Evolutionary conservation across 768 basidiomycete genomes (phyloP).

Genomic region (Russula earlei): DNA sequence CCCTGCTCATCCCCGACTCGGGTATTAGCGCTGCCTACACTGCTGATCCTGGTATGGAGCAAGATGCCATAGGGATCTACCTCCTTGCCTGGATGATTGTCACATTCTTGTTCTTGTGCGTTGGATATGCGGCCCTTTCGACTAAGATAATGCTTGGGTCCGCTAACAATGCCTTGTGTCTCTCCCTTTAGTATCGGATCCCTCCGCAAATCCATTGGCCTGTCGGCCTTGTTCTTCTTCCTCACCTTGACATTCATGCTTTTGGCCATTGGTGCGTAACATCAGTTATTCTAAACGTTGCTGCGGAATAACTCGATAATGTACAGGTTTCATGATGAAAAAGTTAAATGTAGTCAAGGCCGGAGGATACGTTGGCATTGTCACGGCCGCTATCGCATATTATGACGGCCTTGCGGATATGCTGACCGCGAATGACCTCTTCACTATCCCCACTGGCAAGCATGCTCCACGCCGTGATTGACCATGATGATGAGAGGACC

Average conservation of each 20-base stretch:
- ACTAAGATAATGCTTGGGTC: neutral
- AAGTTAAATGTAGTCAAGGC: constrained; percentile 27
- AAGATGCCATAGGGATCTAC: constrained; percentile 62
- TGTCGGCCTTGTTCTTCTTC: constrained; percentile 43
- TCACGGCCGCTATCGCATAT: constrained; percentile 41
- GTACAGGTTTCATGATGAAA: neutral
- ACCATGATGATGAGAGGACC: neutral
- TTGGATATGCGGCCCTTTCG: constrained; percentile 4
- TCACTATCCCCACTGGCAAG: constrained; percentile 34
- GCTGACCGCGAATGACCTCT: constrained; percentile 30
- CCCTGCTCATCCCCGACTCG: constrained; percentile 59
- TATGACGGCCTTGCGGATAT: constrained; percentile 37
- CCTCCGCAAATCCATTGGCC: constrained; percentile 40
- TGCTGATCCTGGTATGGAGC: constrained; percentile 29
- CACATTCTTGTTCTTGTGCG: constrained; percentile 61
- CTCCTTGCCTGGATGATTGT: constrained; percentile 67
- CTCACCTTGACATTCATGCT: constrained; percentile 46
- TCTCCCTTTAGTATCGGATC: constrained; percentile 34
- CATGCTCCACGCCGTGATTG: neutral
- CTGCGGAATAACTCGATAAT: constrained; percentile 14
- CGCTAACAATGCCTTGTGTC: neutral
- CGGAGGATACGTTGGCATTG: constrained; percentile 33
- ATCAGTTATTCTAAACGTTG: neutral
- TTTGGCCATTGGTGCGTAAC: constrained; percentile 33
- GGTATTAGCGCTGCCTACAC: constrained; percentile 51